A percentile compares a stretch with the other conserved stretches of the same genome.
Evolutionary conservation across 257 asterid genomes (phyloP).

Genomic region (Nicotiana obtusifolia): DNA sequence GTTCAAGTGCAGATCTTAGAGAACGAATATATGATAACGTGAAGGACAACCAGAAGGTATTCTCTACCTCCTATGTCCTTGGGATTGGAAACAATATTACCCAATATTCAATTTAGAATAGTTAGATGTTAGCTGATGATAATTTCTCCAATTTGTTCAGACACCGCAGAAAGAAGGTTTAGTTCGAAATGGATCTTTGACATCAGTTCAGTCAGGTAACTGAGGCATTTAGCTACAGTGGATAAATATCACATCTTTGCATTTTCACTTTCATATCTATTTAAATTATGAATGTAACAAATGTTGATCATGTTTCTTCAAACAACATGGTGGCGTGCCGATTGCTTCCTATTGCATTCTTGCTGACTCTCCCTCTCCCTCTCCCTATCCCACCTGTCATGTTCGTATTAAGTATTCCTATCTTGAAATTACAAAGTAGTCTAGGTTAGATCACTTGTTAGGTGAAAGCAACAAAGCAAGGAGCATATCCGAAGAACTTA

Average conservation of each 20-base stretch:
- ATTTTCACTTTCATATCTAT: not conserved
- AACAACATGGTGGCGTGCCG: not conserved
- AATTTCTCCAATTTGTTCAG: not conserved
- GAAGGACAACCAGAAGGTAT: slow-evolving; percentile 59
- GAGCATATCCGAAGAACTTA: not conserved
- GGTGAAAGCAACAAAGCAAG: not conserved
- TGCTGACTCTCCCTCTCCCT: not conserved
- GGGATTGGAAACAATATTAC: not conserved
- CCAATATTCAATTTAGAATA: not conserved
- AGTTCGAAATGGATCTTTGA: slow-evolving; percentile 62
- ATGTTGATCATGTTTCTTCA: not conserved
- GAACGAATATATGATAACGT: slow-evolving; percentile 36
- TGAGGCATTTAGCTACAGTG: not conserved
- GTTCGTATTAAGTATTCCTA: not conserved
- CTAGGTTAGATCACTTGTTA: not conserved
- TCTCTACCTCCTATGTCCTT: not conserved
- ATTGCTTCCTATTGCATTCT: not conserved
- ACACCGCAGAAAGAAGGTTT: slow-evolving; percentile 48
- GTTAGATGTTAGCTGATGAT: not conserved
- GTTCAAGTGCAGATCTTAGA: slow-evolving; percentile 37
- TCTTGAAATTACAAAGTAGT: not conserved
- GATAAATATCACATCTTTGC: not conserved
- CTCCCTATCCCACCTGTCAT: not conserved
- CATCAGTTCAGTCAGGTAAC: slow-evolving; percentile 68
- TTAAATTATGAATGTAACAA: not conserved